Evolutionary conservation across 2,329 filamentous ascomycete genomes (phyloP), one percentile per base, ranked within the genome.

Genomic region (Neofusicoccum sp.): DNA sequence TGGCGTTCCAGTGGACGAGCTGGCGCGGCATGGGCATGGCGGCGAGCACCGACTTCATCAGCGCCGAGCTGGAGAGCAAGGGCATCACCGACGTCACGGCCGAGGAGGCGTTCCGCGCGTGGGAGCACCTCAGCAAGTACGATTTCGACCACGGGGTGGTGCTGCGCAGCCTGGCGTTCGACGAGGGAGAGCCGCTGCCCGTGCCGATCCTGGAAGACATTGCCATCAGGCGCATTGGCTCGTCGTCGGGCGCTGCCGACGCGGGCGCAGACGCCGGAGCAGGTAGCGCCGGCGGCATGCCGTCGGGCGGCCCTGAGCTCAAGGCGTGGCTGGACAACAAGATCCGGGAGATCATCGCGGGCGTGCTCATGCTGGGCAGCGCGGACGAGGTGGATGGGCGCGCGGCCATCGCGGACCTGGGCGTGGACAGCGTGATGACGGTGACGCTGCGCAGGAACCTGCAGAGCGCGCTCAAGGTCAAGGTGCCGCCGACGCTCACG

Each of bases 21-120:
- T 82, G 80, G 80, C 71, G 73, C 0, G 76, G 74, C 0, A 63
- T 80, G 36, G 79, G 79, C 3, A 73, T 82, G 70, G 76, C 73
- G 0, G 70, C 70, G 11, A 68, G 70, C 56, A 73, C 74, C 0
- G 76, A 76, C 7, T 78, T 78, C 64, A 67, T 82, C 36, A 70
- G 70, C n/a, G 71, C 73, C 0, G 80, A 82, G 66, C 67, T 82
- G 4, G 69, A 74, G 31, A 72, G 68, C 60, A 78, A 77, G 64
- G 79, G 79, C 4, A 77, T 82, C 52, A 79, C 77, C 0, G 76
- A 77, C 52, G 72, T 82, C 47, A 77, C 73, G 0, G 64, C 66
- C 6, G 72, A 78, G 1, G 79, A 81, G 63, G 80, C 70, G 0
- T 80, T 81, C 67, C 70, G 67, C 3, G 79, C 79, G 5, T 81